Base-by-base conservation (phyloP, 768 basidiomycete species). In the Rickenella mellea region DNA sequence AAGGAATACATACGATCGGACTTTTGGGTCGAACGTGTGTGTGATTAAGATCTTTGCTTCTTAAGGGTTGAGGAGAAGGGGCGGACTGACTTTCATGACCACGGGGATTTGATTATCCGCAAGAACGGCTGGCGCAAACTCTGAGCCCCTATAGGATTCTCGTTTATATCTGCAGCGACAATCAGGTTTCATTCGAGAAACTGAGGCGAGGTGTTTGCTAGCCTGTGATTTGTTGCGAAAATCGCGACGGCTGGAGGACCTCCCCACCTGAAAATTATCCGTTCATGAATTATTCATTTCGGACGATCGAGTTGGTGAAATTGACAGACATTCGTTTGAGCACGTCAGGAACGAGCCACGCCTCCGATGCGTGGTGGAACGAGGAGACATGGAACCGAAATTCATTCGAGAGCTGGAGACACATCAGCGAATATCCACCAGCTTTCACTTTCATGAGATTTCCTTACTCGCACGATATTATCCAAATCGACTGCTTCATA, bases 341-440 rank as follows among this genome's bases (percentile, higher is more conserved):
- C 5, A 83, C 57, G 33, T 82, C 79, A 1, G 89, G 84, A 17
- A 91, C 81, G 9, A 91, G 73, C 53, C 83, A 92, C 0, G 87
- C 80, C 51, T 91, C 86, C 44, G 78, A 77, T 2, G 88, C 87
- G 47, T 81, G 77, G 51, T 89, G 87, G 55, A 89, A 76, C 2
- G 80, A 78, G 3, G 84, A 77, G 42, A 88, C 71, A 5, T 78
- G 74, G 57, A 87, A 87, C 51, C 80, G 70, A 70, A 89, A 92
- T 55, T 92, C 87, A 52, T 91, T 85, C 25, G 85, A 76, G 27
- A 89, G 68, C 74, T 86, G 47, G 11, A 4, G 30, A 24, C 10
- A 6, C 41, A 43, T 8, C 25, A 19, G 21, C 21, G 22, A 12
- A 17, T 24, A 24, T 9, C 5, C 25, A 12, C 41, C 31, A 24